phyloP scores from a whole-genome alignment of 768 basidiomycete genomes.

The Chalciporus pseudorubinellus region DNA sequence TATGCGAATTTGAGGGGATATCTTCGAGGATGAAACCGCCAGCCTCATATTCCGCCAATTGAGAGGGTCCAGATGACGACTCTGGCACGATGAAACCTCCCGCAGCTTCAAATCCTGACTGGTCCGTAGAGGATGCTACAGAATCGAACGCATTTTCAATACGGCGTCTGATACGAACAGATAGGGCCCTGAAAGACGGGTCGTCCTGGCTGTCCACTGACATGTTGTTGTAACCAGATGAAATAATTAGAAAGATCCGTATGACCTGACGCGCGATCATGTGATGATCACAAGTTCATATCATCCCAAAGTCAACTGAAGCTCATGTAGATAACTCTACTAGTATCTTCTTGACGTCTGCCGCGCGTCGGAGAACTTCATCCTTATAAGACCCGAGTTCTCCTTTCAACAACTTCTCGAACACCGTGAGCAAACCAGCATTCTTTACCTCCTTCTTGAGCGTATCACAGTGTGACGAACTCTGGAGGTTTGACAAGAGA shows the following conservation, averaged over 20 bases:
- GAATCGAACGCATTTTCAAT: conserved; percentile 55
- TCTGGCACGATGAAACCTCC: conserved; percentile 38
- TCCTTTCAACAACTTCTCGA: conserved; percentile 50
- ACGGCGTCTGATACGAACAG: conserved; percentile 39
- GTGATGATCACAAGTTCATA: not conserved
- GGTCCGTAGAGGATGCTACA: conserved; percentile 8
- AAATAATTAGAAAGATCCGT: too few relatives aligned
- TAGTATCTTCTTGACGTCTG: conserved; percentile 48
- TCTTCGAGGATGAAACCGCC: conserved; percentile 34
- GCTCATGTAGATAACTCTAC: conserved; percentile 22
- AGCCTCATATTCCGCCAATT: conserved; percentile 12
- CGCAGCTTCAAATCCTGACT: conserved; percentile 10
- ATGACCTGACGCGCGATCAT: too few relatives aligned
- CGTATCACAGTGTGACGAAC: conserved; percentile 36
- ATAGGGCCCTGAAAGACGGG: conserved; percentile 40
- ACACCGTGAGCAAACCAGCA: conserved; percentile 50
- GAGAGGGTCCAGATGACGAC: conserved; percentile 10
- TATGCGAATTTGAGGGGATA: conserved; percentile 9
- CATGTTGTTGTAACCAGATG: conserved; percentile 6
- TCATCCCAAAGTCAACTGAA: too few relatives aligned
- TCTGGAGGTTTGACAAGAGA: conserved; percentile 48
- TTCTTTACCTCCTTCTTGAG: conserved; percentile 53
- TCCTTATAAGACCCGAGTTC: conserved; percentile 35
- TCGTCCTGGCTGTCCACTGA: conserved; percentile 18
- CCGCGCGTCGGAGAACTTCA: conserved; percentile 45